These are phyloP conservation scores for Pyricularia sp. DNA, from an alignment of 2,329 filamentous ascomycete species.

Conservation along the genomic window DNA sequence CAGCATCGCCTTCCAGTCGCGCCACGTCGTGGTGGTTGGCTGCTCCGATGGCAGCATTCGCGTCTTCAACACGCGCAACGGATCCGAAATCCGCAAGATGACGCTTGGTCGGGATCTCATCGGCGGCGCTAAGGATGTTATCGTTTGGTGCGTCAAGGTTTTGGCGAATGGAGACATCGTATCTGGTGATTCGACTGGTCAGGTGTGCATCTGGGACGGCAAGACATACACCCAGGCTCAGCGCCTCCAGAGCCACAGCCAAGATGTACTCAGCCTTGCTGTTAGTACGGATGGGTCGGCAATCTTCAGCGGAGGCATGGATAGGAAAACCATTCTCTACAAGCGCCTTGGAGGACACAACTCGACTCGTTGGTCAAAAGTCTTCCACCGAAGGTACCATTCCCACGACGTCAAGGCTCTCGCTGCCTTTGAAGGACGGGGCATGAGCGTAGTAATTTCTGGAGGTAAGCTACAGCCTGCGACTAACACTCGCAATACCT, in stretches of 20 bases:
- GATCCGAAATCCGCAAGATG: slow-evolving; percentile 69
- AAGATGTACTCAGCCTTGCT: slow-evolving; percentile 84
- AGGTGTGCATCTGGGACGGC: slow-evolving; percentile 88
- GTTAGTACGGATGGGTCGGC: slow-evolving; percentile 70
- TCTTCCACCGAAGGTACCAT: slow-evolving; percentile 81
- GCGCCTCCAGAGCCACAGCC: slow-evolving; percentile 75
- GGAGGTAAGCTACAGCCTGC: slow-evolving; percentile 55
- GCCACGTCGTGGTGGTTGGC: slow-evolving; percentile 74
- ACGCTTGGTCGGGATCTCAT: slow-evolving; percentile 71
- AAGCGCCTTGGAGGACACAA: slow-evolving; percentile 52
- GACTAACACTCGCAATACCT: neutral
- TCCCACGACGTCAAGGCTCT: slow-evolving; percentile 92
- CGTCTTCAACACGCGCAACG: slow-evolving; percentile 76
- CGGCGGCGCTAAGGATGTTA: slow-evolving; percentile 72
- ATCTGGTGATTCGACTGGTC: slow-evolving; percentile 89
- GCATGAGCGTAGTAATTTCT: slow-evolving; percentile 79
- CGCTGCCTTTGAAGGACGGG: slow-evolving; percentile 76
- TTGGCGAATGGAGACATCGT: slow-evolving; percentile 83
- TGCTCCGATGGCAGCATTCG: slow-evolving; percentile 97
- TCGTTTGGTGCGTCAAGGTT: slow-evolving; percentile 90
- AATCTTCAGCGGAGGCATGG: slow-evolving; percentile 86
- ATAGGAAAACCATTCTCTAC: slow-evolving; percentile 78
- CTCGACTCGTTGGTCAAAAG: slow-evolving; percentile 64
- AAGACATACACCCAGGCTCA: slow-evolving; percentile 86
- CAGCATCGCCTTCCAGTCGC: slow-evolving; percentile 82